These are phyloP conservation scores for Metschnikowia lachancei DNA, from an alignment of 805 yeast genomes.

Conservation along the genomic window DNA sequence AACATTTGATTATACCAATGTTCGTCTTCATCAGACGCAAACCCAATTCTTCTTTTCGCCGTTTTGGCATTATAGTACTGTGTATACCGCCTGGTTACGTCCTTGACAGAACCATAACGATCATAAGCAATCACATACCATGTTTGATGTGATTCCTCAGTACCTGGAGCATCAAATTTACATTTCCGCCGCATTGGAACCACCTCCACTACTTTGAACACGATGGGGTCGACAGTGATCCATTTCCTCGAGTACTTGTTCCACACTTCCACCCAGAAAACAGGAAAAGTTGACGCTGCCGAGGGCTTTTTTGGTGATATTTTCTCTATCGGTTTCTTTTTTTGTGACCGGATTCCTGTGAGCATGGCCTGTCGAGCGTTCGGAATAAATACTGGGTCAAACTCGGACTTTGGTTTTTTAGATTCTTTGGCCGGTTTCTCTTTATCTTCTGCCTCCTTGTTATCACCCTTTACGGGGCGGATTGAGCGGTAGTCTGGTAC, in stretches of 20 bases:
- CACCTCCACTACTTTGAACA: constrained; percentile 59
- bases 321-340: constrained; percentile 3
- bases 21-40: constrained; percentile 50
- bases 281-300: constrained; percentile 48
- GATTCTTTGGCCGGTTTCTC: background rate
- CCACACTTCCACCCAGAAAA: constrained; percentile 96
- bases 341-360: constrained; percentile 5
- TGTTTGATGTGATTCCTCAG: constrained; percentile 55
- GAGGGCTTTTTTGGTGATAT: background rate
- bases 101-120: constrained; percentile 60
- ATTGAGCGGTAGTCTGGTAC: constrained; percentile 65
- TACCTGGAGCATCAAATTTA: constrained; percentile 69
- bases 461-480: constrained; percentile 12
- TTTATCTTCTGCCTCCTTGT: constrained; percentile 1
- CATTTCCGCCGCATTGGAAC: constrained; percentile 51
- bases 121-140: constrained; percentile 80
- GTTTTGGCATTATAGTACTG: constrained; percentile 69
- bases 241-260: constrained; percentile 67
- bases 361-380: constrained; percentile 17
- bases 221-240: constrained; percentile 84
- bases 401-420: constrained; percentile 14
- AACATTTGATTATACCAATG: constrained; percentile 60
- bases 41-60: constrained; percentile 65
- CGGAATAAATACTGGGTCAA: constrained; percentile 22
- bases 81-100: constrained; percentile 83